Conservation (phyloP, 148 eudicot species). For the Rhododendron henanense region DNA sequence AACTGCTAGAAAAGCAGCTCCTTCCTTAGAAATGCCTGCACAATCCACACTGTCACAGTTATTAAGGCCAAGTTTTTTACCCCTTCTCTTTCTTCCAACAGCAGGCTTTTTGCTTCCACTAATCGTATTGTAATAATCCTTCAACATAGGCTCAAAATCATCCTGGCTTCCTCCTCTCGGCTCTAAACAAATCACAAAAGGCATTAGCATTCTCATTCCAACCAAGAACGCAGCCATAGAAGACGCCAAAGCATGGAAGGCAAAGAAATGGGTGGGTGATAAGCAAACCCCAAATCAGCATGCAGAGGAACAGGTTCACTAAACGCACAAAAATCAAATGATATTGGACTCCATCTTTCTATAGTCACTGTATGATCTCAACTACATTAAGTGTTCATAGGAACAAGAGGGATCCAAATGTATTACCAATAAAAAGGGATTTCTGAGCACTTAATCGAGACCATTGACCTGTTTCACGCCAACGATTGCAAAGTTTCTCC, state of each 20-base stretch:
- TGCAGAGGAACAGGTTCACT: background rate
- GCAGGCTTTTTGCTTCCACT: slow-evolving; percentile 34
- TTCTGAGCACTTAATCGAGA: slow-evolving; percentile 71
- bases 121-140: slow-evolving; percentile 68
- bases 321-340: background rate
- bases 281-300: slow-evolving; percentile 1
- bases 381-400: slow-evolving; percentile 1
- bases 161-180: slow-evolving; percentile 91
- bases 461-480: slow-evolving; percentile 98
- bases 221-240: background rate
- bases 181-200: slow-evolving; percentile 40
- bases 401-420: background rate
- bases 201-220: background rate
- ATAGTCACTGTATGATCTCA: background rate
- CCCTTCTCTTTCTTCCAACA: slow-evolving; percentile 59
- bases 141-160: slow-evolving; percentile 68
- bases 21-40: slow-evolving; percentile 33
- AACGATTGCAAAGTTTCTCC: slow-evolving; percentile 84
- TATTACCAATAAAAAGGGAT: slow-evolving; percentile 80
- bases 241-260: slow-evolving; percentile 3
- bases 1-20: slow-evolving; percentile 97
- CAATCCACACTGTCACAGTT: slow-evolving; percentile 21
- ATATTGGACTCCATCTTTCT: background rate
- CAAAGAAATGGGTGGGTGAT: background rate
- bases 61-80: slow-evolving; percentile 48